These are phyloP conservation scores for Bruguiera sexangula DNA, from an alignment of 345 rosid species.

Conservation along the genomic window DNA sequence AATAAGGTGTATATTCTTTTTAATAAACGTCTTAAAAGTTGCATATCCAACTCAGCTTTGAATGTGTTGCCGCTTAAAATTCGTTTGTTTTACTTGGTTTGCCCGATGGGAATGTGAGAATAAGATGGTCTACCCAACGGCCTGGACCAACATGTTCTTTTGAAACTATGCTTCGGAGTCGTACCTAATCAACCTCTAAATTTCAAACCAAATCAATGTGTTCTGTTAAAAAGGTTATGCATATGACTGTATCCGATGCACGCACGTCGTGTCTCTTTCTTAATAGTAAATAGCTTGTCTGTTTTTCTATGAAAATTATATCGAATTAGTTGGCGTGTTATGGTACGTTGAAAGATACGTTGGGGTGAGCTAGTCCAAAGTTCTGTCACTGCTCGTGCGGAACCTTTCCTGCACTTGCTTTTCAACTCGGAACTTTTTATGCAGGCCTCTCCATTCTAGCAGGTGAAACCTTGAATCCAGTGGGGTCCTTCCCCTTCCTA, in stretches of 20 bases:
- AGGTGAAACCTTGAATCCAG: conserved; percentile 12
- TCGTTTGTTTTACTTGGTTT: not conserved
- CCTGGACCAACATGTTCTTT: no score
- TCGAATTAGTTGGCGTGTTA: conserved; percentile 1
- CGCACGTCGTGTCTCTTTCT: not conserved
- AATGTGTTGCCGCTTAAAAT: not conserved
- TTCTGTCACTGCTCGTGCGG: not conserved
- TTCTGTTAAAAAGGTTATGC: not conserved
- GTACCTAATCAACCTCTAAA: not conserved
- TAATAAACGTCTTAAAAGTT: not conserved
- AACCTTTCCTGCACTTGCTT: not conserved
- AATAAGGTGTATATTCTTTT: not conserved
- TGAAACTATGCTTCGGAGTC: not conserved
- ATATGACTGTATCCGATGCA: not conserved
- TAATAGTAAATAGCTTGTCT: not conserved
- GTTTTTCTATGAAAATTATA: not conserved
- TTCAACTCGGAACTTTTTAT: not conserved
- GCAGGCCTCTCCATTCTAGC: not conserved
- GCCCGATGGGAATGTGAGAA: not conserved
- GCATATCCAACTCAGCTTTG: not conserved
- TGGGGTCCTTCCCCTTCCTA: conserved; percentile 2
- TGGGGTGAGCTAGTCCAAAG: not conserved
- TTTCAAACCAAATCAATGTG: not conserved
- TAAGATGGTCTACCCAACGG: not conserved
- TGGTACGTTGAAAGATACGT: not conserved